phyloP scores from a whole-genome alignment of 2,329 filamentous ascomycete species.

The Escovopsis sp. region DNA sequence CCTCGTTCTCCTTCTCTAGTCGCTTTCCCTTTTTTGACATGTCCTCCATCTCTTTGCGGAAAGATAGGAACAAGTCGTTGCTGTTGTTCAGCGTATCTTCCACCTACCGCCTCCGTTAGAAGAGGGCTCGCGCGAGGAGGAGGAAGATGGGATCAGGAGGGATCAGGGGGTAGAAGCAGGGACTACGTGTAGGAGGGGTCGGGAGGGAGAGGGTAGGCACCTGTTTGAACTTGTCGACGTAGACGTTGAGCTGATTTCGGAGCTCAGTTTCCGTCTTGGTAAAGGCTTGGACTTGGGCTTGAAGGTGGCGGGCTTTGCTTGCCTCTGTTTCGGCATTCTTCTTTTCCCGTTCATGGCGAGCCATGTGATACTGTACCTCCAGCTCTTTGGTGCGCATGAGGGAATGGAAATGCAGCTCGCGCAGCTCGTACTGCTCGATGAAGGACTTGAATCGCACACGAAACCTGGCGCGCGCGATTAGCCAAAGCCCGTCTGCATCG shows the following conservation, averaged over 20 bases:
- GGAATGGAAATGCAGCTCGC: conserved; percentile 86
- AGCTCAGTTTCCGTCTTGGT: conserved; percentile 92
- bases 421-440: conserved; percentile 90
- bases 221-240: conserved; percentile 99
- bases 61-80: conserved; percentile 92
- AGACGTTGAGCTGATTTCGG: conserved; percentile 89
- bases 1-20: conserved; percentile 90
- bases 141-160: too few species aligned
- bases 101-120: conserved; percentile 43
- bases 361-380: conserved; percentile 84
- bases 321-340: conserved; percentile 75
- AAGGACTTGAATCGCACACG: conserved; percentile 86
- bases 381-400: conserved; percentile 88
- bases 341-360: conserved; percentile 77
- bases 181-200: not conserved
- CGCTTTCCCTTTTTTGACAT: conserved; percentile 99
- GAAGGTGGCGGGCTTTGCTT: conserved; percentile 68
- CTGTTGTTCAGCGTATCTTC: conserved; percentile 98
- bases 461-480: conserved; percentile 35
- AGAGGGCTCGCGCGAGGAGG: conserved; percentile 5
- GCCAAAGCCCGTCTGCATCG: too few species aligned
- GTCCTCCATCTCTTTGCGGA: conserved; percentile 98
- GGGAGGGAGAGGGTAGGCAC: conserved; percentile 35
- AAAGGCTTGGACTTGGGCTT: conserved; percentile 84
- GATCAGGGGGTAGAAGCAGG: too few species aligned